Percentiles rank a stretch among this genome's conserved stretches.
phyloP scores from a whole-genome alignment of 73 alveolate species.

The Paramecium caudatum region DNA sequence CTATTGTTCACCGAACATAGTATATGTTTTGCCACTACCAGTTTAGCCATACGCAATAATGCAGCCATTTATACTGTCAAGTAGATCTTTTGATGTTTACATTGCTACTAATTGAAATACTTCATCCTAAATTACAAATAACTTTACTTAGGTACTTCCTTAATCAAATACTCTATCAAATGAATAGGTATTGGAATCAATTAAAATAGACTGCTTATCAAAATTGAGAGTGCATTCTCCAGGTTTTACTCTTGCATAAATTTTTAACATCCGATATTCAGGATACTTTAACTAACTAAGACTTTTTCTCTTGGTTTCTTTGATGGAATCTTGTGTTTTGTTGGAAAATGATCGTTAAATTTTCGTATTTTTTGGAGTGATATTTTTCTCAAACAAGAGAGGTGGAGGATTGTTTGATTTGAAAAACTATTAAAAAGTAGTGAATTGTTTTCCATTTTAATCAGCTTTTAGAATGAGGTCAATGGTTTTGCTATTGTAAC shows the following conservation, averaged over 20 bases:
- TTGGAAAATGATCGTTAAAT: slow-evolving; percentile 49
- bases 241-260: slow-evolving; percentile 55
- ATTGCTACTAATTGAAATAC: slow-evolving; percentile 17
- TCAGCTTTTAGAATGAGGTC: slow-evolving; percentile 58
- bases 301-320: slow-evolving; percentile 60
- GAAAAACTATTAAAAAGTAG: slow-evolving; percentile 45
- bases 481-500: slow-evolving; percentile 43
- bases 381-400: slow-evolving; percentile 28
- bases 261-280: slow-evolving; percentile 40
- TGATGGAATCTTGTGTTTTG: slow-evolving; percentile 44
- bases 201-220: slow-evolving; percentile 22
- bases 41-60: slow-evolving; percentile 78
- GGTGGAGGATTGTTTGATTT: slow-evolving; percentile 33
- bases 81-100: slow-evolving; percentile 11
- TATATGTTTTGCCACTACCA: slow-evolving; percentile 78
- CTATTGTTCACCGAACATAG: slow-evolving; percentile 69
- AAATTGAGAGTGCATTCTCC: neutral
- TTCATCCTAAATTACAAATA: slow-evolving; percentile 11
- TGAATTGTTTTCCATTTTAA: slow-evolving; percentile 22
- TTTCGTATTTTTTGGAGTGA: slow-evolving; percentile 30
- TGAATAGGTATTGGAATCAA: neutral
- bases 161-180: slow-evolving; percentile 63
- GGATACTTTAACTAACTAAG: slow-evolving; percentile 1
- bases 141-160: slow-evolving; percentile 6
- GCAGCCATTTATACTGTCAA: slow-evolving; percentile 72